These are phyloP conservation scores for Tuber aestivum DNA, from an alignment of 495 filamentous ascomycete genomes.

Conservation along the genomic window DNA sequence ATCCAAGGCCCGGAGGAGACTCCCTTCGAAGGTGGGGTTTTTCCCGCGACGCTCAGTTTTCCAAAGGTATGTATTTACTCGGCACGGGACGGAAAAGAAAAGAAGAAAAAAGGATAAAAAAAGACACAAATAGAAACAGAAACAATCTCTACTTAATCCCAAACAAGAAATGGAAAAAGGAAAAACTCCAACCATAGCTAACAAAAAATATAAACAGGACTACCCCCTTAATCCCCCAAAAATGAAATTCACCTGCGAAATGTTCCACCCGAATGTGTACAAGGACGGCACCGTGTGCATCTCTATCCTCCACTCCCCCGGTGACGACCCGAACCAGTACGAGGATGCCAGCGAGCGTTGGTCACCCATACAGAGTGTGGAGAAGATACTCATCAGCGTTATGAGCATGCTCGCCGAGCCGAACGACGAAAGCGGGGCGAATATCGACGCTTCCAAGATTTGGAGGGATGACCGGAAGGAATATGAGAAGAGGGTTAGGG, in stretches of 20 bases:
- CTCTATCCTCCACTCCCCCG: slow-evolving; percentile 91
- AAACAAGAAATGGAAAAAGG: background rate
- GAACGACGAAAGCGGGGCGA: slow-evolving; percentile 92
- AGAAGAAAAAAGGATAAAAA: background rate
- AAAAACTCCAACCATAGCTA: background rate
- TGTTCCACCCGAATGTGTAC: slow-evolving; percentile 98
- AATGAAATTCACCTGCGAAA: slow-evolving; percentile 79
- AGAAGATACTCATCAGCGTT: slow-evolving; percentile 86
- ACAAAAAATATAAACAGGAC: slow-evolving; percentile 45
- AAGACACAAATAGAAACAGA: background rate
- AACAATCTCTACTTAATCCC: background rate
- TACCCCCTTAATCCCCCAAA: slow-evolving; percentile 89
- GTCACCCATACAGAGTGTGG: slow-evolving; percentile 95
- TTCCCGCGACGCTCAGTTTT: slow-evolving; percentile 91
- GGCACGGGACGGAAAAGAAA: background rate
- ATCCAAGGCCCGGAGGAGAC: slow-evolving; percentile 94
- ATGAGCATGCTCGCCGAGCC: slow-evolving; percentile 90
- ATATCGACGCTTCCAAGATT: slow-evolving; percentile 82
- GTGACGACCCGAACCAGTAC: slow-evolving; percentile 94
- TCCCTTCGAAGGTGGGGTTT: slow-evolving; percentile 90
- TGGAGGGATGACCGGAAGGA: slow-evolving; percentile 74
- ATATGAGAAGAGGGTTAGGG: slow-evolving; percentile 70
- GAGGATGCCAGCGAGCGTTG: slow-evolving; percentile 87
- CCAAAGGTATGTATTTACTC: slow-evolving; percentile 55
- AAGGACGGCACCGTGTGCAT: slow-evolving; percentile 87